Conservation (phyloP, 768 basidiomycete species). For the Podaxis carcinomalis region DNA sequence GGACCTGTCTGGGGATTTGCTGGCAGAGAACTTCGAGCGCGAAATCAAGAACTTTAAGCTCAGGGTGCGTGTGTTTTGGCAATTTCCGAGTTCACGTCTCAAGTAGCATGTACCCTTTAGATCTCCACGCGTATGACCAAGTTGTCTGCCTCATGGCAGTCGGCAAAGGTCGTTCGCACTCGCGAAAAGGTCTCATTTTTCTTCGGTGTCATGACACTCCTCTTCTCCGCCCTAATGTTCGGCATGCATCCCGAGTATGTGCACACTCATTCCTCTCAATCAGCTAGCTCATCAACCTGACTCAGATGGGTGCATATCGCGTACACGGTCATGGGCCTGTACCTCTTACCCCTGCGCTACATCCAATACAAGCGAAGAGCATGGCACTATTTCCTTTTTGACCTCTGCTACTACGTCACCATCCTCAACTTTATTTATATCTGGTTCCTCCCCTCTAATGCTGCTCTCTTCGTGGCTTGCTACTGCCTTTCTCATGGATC, state of each 20-base stretch:
- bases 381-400: conserved; percentile 94
- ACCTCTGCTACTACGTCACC: conserved; percentile 91
- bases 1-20: conserved; percentile 30
- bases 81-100: no score
- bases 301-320: conserved; percentile 82
- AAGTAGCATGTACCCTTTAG: conserved; percentile 31
- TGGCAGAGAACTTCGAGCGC: conserved; percentile 16
- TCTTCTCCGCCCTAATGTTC: conserved; percentile 81
- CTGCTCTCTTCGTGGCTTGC: conserved; percentile 83
- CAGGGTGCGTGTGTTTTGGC: conserved; percentile 45
- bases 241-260: conserved; percentile 84
- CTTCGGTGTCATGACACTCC: conserved; percentile 86
- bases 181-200: conserved; percentile 89
- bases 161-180: conserved; percentile 80
- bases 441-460: conserved; percentile 80
- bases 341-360: conserved; percentile 77
- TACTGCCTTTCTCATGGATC: conserved; percentile 91
- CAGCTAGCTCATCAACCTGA: conserved; percentile 11
- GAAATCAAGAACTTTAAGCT: conserved; percentile 68
- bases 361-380: conserved; percentile 89
- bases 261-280: not conserved
- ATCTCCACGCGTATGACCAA: conserved; percentile 75
- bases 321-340: conserved; percentile 74
- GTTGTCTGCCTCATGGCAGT: conserved; percentile 86
- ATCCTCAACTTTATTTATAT: conserved; percentile 89